Base-by-base conservation (phyloP, 2,329 filamentous ascomycete species). In the Septoria petroselini region DNA sequence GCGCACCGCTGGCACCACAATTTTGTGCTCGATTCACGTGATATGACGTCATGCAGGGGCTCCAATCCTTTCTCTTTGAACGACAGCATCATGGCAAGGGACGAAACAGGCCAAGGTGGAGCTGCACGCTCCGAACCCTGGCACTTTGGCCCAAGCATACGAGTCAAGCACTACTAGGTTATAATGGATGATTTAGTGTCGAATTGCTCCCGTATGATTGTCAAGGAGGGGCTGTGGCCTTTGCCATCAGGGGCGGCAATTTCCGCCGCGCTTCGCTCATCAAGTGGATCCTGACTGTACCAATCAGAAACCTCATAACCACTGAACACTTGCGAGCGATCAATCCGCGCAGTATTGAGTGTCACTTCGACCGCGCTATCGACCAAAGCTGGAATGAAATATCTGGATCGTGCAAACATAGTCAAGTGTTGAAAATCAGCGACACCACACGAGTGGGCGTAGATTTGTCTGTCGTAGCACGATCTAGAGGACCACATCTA, bases 161-260 rank as follows among this genome's bases (percentile, higher is more conserved):
- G 14, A 37, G 33, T 37, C 14, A 37, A 37, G 33, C 14, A 37
- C 33, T 37, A 17, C 33, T 37, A 37, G 33, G 33, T 37, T 37
- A 37, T 37, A n/a, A 37, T 15, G 14, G 33, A 37, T 37, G 14
- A 37, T n/a, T 37, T 37, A 37, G 33, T 37, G 14, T 37, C 14
- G 14, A 37, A 37, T 37, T 37, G 14, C 14, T 7, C 14, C 14
- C 14, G 14, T 37, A 37, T 37, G 14, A 17, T 37, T 37, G 7
- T 17, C 14, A 37, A 37, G 14, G 14, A 37, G 33, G 14, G 33
- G 33, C 33, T 37, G 14, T 37, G 14, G 33, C 33, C 14, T 37
- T 37, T 37, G 14, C 33, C 14, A 37, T 37, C 14, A 37, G 33
- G 14, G 7, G 14, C 14, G 14, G 33, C 14, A n/a, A 37, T 37